A percentile compares a stretch with the other conserved stretches of the same genome.
Evolutionary conservation across 2,329 filamentous ascomycete species (phyloP).

Genomic region (Hypoxylon sp.): DNA sequence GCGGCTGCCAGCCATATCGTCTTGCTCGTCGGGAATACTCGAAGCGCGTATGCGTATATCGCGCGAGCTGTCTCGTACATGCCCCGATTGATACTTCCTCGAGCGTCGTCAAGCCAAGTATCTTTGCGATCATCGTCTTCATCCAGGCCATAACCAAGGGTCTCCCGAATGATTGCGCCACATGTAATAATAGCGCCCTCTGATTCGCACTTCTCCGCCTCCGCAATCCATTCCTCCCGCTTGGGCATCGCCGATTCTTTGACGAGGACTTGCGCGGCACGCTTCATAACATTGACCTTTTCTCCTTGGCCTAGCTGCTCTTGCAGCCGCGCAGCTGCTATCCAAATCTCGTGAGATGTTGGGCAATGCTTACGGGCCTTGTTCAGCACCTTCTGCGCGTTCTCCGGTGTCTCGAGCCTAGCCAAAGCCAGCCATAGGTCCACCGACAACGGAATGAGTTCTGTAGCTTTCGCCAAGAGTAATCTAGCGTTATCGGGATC

Average conservation of each 20-base stretch:
- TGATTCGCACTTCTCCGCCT: slow-evolving; percentile 94
- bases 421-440: slow-evolving; percentile 96
- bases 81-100: slow-evolving; percentile 81
- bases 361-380: slow-evolving; percentile 93
- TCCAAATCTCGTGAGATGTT: slow-evolving; percentile 95
- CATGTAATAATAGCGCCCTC: slow-evolving; percentile 91
- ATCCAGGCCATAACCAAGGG: slow-evolving; percentile 90
- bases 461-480: slow-evolving; percentile 92
- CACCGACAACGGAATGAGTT: slow-evolving; percentile 92
- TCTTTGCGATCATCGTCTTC: slow-evolving; percentile 97
- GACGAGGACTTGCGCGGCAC: slow-evolving; percentile 87
- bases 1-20: slow-evolving; percentile 92
- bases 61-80: slow-evolving; percentile 91
- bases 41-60: slow-evolving; percentile 91
- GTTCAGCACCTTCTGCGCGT: slow-evolving; percentile 95
- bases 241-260: slow-evolving; percentile 97
- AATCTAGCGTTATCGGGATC: slow-evolving; percentile 88
- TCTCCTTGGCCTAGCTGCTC: slow-evolving; percentile 84
- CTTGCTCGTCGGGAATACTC: slow-evolving; percentile 88
- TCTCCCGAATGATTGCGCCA: slow-evolving; percentile 89
- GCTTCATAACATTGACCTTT: slow-evolving; percentile 93
- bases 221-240: slow-evolving; percentile 94
- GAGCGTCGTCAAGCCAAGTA: slow-evolving; percentile 95
- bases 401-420: slow-evolving; percentile 87
- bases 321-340: slow-evolving; percentile 90